A percentile compares a stretch with the other conserved stretches of the same genome.
These are phyloP conservation scores for Picea abies DNA, from an alignment of 83 land plant genomes.

Conservation along the genomic window DNA sequence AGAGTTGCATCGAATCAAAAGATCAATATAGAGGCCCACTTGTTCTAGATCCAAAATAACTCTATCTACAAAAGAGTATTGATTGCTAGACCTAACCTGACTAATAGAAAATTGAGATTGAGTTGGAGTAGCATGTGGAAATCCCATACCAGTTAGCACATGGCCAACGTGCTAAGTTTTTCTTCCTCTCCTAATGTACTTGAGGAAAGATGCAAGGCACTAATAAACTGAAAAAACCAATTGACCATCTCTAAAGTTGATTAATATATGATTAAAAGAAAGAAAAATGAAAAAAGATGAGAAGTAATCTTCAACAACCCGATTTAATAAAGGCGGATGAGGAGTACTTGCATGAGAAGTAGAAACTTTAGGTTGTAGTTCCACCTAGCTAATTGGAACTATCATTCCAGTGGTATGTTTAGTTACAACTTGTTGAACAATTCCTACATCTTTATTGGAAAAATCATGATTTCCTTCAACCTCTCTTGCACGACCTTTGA, in stretches of 20 bases:
- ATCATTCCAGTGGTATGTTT: constrained; percentile 43
- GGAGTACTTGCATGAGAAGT: constrained; percentile 11
- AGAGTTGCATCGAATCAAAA: background rate
- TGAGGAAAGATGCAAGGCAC: constrained; percentile 17
- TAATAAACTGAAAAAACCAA: constrained; percentile 33
- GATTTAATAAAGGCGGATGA: constrained; percentile 28
- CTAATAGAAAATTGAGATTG: constrained; percentile 52
- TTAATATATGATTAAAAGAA: background rate
- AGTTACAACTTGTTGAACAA: constrained; percentile 39
- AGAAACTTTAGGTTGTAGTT: constrained; percentile 44
- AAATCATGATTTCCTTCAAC: constrained; percentile 96
- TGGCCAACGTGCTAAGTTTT: constrained; percentile 36
- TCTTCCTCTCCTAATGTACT: constrained; percentile 61
- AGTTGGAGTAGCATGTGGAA: constrained; percentile 49
- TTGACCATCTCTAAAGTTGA: too few relatives aligned
- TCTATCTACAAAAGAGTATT: background rate
- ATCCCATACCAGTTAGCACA: constrained; percentile 55
- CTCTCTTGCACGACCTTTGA: too few relatives aligned
- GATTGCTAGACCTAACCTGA: constrained; percentile 47
- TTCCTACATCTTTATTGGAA: constrained; percentile 76
- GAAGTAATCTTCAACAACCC: constrained; percentile 32
- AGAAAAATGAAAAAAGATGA: background rate
- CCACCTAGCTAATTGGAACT: constrained; percentile 47
- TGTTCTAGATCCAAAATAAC: background rate
- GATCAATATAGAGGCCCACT: background rate